Base-by-base conservation (phyloP, 2,329 filamentous ascomycete genomes). In the Ophiocordyceps camponoti-floridani region DNA sequence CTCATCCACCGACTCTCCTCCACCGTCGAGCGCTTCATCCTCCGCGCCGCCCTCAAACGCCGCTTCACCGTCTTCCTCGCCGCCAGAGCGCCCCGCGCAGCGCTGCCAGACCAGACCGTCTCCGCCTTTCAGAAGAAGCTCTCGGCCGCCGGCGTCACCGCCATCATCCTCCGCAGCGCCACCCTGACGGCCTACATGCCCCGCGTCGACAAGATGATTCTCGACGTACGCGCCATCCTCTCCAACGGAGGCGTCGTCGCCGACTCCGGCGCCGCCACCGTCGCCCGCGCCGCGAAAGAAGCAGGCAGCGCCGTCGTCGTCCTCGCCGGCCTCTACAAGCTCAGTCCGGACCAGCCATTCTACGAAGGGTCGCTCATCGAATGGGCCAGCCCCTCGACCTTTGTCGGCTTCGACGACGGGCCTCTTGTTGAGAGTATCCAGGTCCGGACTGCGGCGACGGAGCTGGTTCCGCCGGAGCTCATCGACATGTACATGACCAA, bases 121-220 rank as follows among this genome's bases (percentile, higher is more conserved):
- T 64, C 67, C 9, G 63, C 72, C 42, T 74, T 95, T 62, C 75
- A 78, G 42, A 94, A 91, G 62, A 79, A 86, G 42, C 71, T 96
- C 47, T 78, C 75, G 4, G 74, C 79, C 1, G 76, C 80, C 33
- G 88, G 88, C 26, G 83, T 93, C 45, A 82, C 77, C 1, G 82
- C 94, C 40, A 83, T 95, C 52, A 74, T 84, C 48, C 79, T 96
- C 45, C 79, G 85, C 40, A 88, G 94, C 61, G 82, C 79, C 8
- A 84, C 86, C 10, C 74, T 94, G 45, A 93, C 88, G 65, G 87
- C 88, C 1, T 84, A 96, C 55, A 96, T 98, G 84, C 84, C 88
- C 9, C 79, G 83, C 48, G 85, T 95, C 53, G 93, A 89, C 69
- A 95, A 95, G 66, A 89, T 98, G 48, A 84, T 98, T 43, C 70